Conservation (phyloP, 768 basidiomycete genomes). For the Leucogyrophana mollusca region DNA sequence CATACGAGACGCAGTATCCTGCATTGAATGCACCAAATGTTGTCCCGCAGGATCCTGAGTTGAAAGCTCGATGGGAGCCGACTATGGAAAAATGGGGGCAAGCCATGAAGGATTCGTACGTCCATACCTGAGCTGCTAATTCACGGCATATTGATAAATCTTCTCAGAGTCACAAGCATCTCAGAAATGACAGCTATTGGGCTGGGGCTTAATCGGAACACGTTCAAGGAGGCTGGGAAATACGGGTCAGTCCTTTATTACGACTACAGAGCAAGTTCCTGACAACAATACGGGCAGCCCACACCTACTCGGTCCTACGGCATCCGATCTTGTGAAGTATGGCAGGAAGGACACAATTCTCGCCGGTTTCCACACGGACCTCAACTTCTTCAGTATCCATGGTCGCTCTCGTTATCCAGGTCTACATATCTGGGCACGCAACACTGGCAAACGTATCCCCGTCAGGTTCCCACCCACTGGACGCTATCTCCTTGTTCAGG, state of each 20-base stretch:
- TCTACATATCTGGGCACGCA: constrained; percentile 92
- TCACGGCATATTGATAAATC: constrained; percentile 4
- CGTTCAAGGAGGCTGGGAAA: constrained; percentile 75
- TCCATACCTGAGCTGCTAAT: constrained; percentile 4
- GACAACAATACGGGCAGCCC: constrained; percentile 42
- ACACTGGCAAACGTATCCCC: constrained; percentile 85
- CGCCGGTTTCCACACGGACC: constrained; percentile 92
- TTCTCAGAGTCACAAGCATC: constrained; percentile 73
- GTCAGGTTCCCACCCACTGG: constrained; percentile 84
- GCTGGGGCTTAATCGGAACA: constrained; percentile 66
- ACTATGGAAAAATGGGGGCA: constrained; percentile 85
- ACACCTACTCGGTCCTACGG: constrained; percentile 91
- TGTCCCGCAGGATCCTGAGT: constrained; percentile 57
- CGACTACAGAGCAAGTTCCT: not conserved
- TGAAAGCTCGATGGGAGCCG: constrained; percentile 65
- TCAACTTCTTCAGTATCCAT: constrained; percentile 92
- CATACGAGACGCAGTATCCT: constrained; percentile 78
- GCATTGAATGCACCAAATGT: constrained; percentile 80
- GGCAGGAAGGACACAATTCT: constrained; percentile 79
- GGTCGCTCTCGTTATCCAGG: constrained; percentile 86
- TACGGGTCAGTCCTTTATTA: constrained; percentile 61
- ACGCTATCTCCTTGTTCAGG: constrained; percentile 86
- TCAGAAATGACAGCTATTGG: constrained; percentile 88
- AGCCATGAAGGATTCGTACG: constrained; percentile 87
- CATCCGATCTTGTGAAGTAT: constrained; percentile 84